These are phyloP conservation scores for Blastobotrys peoriensis DNA, from an alignment of 805 yeast genomes.

Conservation along the genomic window DNA sequence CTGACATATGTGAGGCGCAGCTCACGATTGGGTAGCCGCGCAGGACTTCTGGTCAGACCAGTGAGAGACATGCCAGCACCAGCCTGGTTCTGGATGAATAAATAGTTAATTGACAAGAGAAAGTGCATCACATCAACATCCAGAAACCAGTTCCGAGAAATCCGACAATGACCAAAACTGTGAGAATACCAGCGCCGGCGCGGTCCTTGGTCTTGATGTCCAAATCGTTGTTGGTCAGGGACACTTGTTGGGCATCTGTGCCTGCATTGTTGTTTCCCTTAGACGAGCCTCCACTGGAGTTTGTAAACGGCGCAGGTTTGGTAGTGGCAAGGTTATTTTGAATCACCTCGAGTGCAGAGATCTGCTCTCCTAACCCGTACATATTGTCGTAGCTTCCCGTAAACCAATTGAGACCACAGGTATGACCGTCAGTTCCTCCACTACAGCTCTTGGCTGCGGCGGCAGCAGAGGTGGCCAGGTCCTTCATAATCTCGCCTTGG, in stretches of 20 bases:
- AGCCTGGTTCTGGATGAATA: too few species aligned
- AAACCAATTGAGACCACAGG: slow-evolving; percentile 85
- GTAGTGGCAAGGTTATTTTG: slow-evolving; percentile 33
- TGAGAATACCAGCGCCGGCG: slow-evolving; percentile 87
- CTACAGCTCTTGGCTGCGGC: slow-evolving; percentile 81
- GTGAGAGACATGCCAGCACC: too few species aligned
- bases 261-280: slow-evolving; percentile 67
- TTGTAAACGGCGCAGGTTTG: slow-evolving; percentile 48
- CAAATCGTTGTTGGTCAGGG: slow-evolving; percentile 20
- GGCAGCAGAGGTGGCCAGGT: slow-evolving; percentile 46
- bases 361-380: slow-evolving; percentile 89
- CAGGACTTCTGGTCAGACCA: background rate
- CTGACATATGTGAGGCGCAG: background rate
- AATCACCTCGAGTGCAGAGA: slow-evolving; percentile 70
- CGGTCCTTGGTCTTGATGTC: slow-evolving; percentile 56
- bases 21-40: background rate
- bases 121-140: slow-evolving; percentile 45
- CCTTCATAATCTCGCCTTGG: slow-evolving; percentile 34
- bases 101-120: too few species aligned
- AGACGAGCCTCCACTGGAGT: slow-evolving; percentile 63
- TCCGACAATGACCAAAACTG: slow-evolving; percentile 62
- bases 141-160: slow-evolving; percentile 67
- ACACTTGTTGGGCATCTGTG: slow-evolving; percentile 26
- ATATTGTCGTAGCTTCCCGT: slow-evolving; percentile 57
- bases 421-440: slow-evolving; percentile 82